phyloP scores from a whole-genome alignment of 805 yeast species.

The Schwanniomyces pseudopolymorphus region DNA sequence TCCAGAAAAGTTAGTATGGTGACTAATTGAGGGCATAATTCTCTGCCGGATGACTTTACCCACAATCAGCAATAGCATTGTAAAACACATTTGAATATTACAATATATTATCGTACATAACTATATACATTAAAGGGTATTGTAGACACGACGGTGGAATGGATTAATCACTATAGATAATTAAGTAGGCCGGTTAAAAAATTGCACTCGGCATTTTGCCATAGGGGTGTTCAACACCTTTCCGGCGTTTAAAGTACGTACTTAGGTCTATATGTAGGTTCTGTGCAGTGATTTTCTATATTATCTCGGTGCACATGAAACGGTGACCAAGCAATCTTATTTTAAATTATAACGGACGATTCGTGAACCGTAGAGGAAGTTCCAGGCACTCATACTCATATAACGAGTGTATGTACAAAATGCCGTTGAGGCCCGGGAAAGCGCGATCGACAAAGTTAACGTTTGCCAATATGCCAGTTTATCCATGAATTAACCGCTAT shows the following conservation, averaged over 20 bases:
- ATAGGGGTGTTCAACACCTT: background rate
- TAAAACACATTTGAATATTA: too few species aligned
- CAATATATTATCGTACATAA: too few species aligned
- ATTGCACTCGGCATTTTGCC: background rate
- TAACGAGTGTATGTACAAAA: background rate
- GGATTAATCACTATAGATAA: background rate
- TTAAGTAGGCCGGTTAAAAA: background rate
- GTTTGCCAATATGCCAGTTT: too few species aligned
- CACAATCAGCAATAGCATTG: too few species aligned
- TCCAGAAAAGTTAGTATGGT: background rate
- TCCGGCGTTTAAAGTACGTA: background rate
- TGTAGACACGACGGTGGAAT: too few species aligned
- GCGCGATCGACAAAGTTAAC: too few species aligned
- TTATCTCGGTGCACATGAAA: background rate
- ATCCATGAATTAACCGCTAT: too few species aligned
- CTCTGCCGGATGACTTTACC: background rate
- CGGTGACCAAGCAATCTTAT: background rate
- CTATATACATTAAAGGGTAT: too few species aligned
- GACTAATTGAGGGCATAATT: background rate
- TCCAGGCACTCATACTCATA: background rate
- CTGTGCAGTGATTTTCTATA: background rate
- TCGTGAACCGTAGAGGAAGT: too few species aligned
- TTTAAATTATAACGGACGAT: too few species aligned
- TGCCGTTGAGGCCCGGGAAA: too few species aligned
- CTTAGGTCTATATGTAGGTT: background rate